A percentile compares a stretch with the other conserved stretches of the same genome.
phyloP scores from a whole-genome alignment of 2,329 filamentous ascomycete species.

The Calycina marina region DNA sequence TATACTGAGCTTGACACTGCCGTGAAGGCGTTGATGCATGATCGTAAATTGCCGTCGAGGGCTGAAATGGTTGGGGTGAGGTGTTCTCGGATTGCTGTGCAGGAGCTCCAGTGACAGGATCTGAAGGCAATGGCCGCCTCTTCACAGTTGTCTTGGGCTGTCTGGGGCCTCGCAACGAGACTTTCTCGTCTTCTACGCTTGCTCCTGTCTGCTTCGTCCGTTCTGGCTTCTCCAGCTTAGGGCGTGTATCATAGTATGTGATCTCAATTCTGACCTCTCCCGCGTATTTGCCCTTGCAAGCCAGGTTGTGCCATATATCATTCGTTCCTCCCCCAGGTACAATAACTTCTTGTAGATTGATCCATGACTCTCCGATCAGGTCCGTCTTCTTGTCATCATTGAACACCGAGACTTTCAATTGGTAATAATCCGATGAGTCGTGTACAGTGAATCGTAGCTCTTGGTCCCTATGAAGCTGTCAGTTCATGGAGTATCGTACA shows the following conservation, averaged over 20 bases:
- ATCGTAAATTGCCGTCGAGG: conserved; percentile 1
- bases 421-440: conserved; percentile 91
- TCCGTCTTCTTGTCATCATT: conserved; percentile 98
- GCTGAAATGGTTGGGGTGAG: conserved; percentile 31
- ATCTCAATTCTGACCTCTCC: conserved; percentile 90
- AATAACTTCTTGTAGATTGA: conserved; percentile 70
- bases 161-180: conserved; percentile 25
- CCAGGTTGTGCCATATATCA: conserved; percentile 81
- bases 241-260: conserved; percentile 85
- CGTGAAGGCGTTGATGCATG: too few species aligned
- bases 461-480: conserved; percentile 59
- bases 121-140: conserved; percentile 68
- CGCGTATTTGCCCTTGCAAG: conserved; percentile 85
- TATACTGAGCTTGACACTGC: too few species aligned
- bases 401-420: conserved; percentile 89
- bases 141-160: conserved; percentile 53
- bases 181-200: conserved; percentile 20
- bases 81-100: conserved; percentile 31
- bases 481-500: conserved; percentile 5
- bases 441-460: conserved; percentile 93
- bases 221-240: conserved; percentile 60
- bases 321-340: conserved; percentile 80
- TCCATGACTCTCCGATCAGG: conserved; percentile 85
- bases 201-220: conserved; percentile 29
- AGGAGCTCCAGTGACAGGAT: conserved; percentile 40